phyloP scores from a whole-genome alignment of 192 early-diverging fungal species.

The Backusella macrospora region DNA sequence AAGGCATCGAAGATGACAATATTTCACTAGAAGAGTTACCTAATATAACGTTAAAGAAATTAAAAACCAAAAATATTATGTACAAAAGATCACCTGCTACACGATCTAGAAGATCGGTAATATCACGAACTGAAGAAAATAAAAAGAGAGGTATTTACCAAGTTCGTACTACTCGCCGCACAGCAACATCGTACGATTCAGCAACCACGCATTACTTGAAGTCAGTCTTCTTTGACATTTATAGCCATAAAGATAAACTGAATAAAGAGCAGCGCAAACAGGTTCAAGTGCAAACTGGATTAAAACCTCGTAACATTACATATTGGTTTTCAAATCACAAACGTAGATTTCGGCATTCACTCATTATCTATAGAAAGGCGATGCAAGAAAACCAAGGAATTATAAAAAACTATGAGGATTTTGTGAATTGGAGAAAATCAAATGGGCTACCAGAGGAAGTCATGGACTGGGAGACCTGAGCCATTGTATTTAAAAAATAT shows the following conservation, averaged over 20 bases:
- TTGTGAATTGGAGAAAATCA: conserved; percentile 15
- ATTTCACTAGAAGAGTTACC: background rate
- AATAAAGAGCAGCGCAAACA: conserved; percentile 31
- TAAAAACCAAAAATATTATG: background rate
- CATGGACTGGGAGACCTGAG: background rate
- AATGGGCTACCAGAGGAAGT: conserved; percentile 15
- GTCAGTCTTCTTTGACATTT: conserved; percentile 32
- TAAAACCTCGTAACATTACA: conserved; percentile 36
- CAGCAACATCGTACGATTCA: conserved; percentile 33
- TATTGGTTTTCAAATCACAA: conserved; percentile 46
- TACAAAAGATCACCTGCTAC: background rate
- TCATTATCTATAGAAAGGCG: conserved; percentile 14
- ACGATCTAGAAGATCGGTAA: background rate
- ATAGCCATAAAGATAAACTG: conserved; percentile 32
- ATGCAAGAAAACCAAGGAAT: background rate
- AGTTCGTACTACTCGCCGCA: conserved; percentile 6
- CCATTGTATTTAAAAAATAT: too few relatives aligned
- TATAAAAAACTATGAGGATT: conserved; percentile 24
- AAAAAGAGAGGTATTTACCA: background rate
- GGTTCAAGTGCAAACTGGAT: conserved; percentile 22
- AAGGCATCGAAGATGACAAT: background rate
- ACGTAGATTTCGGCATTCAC: conserved; percentile 26
- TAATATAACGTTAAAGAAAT: background rate
- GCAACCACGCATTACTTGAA: conserved; percentile 29
- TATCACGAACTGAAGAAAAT: background rate